A percentile compares a stretch with the other conserved stretches of the same genome.
Conservation (phyloP, 179 eudicot species). For the Pouteria campechiana region DNA sequence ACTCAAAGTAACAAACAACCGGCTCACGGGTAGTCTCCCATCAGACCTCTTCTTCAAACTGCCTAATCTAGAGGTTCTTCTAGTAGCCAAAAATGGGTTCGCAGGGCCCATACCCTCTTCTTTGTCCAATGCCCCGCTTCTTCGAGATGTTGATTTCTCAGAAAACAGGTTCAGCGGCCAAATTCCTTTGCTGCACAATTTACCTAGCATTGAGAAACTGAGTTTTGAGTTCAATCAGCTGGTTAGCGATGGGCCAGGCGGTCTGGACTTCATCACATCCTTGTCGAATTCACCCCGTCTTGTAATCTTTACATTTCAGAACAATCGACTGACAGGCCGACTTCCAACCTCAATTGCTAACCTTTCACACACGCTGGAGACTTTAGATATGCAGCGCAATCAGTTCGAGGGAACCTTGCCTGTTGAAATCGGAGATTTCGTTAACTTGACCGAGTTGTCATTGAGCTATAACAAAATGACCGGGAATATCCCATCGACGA, state of each 20-base stretch:
- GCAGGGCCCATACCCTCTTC: neutral
- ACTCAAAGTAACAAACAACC: slow-evolving; percentile 2
- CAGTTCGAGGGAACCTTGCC: slow-evolving; percentile 52
- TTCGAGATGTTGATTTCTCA: neutral
- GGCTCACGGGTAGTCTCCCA: slow-evolving; percentile 5
- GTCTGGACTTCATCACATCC: neutral
- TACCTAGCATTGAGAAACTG: neutral
- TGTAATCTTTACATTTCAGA: neutral
- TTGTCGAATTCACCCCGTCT: neutral
- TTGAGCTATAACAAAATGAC: slow-evolving; percentile 42
- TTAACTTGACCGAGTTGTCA: slow-evolving; percentile 29
- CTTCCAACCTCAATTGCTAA: slow-evolving; percentile 58
- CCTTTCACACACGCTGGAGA: slow-evolving; percentile 28
- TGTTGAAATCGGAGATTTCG: slow-evolving; percentile 39
- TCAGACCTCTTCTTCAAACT: no score
- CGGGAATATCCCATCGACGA: slow-evolving; percentile 54
- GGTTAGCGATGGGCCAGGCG: neutral
- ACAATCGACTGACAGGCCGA: slow-evolving; percentile 47
- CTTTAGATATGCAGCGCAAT: slow-evolving; percentile 58
- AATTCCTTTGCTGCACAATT: neutral
- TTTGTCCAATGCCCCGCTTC: neutral
- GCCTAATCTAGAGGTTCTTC: no score
- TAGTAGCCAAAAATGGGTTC: no score
- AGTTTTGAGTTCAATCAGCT: neutral
- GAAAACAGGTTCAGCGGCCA: neutral